These are phyloP conservation scores for Wickerhamiella nectarea DNA, from an alignment of 805 yeast genomes.

Conservation along the genomic window DNA sequence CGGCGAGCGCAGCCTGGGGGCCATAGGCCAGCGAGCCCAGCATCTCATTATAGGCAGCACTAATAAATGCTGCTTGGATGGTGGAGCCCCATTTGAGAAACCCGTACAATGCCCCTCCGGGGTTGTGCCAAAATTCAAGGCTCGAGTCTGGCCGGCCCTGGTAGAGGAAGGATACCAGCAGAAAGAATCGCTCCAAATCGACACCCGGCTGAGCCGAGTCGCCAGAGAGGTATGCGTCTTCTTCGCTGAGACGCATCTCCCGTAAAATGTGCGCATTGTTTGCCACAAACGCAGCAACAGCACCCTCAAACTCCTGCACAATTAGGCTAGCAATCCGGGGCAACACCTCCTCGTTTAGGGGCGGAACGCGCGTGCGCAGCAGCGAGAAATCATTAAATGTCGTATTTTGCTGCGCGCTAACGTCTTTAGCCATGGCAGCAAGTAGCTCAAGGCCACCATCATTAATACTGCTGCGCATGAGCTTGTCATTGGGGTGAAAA, in stretches of 20 bases:
- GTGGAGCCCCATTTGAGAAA: slow-evolving; percentile 81
- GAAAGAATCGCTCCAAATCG: slow-evolving; percentile 76
- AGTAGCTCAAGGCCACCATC: slow-evolving; percentile 29
- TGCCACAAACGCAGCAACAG: slow-evolving; percentile 23
- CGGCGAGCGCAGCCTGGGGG: slow-evolving; percentile 35
- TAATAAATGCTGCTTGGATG: slow-evolving; percentile 57
- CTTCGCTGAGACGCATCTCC: slow-evolving; percentile 29
- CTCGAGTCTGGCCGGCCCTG: slow-evolving; percentile 46
- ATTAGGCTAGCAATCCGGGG: slow-evolving; percentile 12
- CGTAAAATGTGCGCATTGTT: slow-evolving; percentile 29
- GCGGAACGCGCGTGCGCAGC: slow-evolving; percentile 24
- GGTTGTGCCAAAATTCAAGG: slow-evolving; percentile 51
- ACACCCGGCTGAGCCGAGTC: slow-evolving; percentile 36
- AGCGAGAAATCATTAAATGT: slow-evolving; percentile 19
- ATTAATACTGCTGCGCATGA: slow-evolving; percentile 23
- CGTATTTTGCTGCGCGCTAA: slow-evolving; percentile 12
- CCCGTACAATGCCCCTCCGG: slow-evolving; percentile 54
- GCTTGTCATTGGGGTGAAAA: slow-evolving; percentile 8
- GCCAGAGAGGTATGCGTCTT: slow-evolving; percentile 23
- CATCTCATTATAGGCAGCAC: slow-evolving; percentile 69
- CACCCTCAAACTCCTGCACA: slow-evolving; percentile 15
- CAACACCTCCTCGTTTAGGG: slow-evolving; percentile 4
- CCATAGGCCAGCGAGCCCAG: slow-evolving; percentile 61
- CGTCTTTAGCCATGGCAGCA: slow-evolving; percentile 26
- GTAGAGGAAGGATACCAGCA: slow-evolving; percentile 59